phyloP scores from a whole-genome alignment of 768 basidiomycete species.

The Terana coerulea region DNA sequence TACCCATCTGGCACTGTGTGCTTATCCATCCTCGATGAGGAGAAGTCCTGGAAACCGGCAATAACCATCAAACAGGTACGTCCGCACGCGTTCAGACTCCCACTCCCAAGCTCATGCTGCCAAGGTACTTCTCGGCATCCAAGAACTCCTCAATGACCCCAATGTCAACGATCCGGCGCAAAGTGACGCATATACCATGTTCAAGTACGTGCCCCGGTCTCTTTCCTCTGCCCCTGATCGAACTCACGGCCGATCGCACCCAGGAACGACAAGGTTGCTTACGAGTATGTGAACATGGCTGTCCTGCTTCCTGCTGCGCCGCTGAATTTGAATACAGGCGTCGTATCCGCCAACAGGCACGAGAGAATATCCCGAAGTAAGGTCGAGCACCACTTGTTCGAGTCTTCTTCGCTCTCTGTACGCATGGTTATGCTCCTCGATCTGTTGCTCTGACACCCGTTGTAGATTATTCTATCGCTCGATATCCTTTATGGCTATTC shows the following conservation, averaged over 20 bases:
- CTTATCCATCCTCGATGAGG: slow-evolving; percentile 95
- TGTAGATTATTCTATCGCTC: slow-evolving; percentile 9
- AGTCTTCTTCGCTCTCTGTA: neutral
- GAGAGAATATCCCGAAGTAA: slow-evolving; percentile 87
- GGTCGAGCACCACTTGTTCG: neutral
- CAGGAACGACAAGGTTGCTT: slow-evolving; percentile 91
- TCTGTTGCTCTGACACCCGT: slow-evolving; percentile 2
- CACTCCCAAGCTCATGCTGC: neutral
- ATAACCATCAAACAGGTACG: slow-evolving; percentile 97
- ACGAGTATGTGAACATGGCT: slow-evolving; percentile 64
- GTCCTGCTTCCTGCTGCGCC: neutral
- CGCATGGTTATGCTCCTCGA: neutral
- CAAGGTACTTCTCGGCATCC: slow-evolving; percentile 93
- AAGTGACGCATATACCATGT: slow-evolving; percentile 98
- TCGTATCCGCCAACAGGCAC: slow-evolving; percentile 79
- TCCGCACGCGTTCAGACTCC: neutral
- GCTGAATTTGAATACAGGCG: slow-evolving; percentile 41
- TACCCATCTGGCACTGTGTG: slow-evolving; percentile 99
- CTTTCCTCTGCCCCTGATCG: neutral
- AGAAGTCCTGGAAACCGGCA: slow-evolving; percentile 98
- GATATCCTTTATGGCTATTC: slow-evolving; percentile 3
- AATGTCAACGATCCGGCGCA: slow-evolving; percentile 98
- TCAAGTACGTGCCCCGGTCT: slow-evolving; percentile 67
- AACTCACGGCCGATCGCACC: slow-evolving; percentile 11
- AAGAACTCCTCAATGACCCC: slow-evolving; percentile 92